Evolutionary conservation across 352 stramenopile genomes (phyloP).

Genomic region (Globisporangium spinosum): DNA sequence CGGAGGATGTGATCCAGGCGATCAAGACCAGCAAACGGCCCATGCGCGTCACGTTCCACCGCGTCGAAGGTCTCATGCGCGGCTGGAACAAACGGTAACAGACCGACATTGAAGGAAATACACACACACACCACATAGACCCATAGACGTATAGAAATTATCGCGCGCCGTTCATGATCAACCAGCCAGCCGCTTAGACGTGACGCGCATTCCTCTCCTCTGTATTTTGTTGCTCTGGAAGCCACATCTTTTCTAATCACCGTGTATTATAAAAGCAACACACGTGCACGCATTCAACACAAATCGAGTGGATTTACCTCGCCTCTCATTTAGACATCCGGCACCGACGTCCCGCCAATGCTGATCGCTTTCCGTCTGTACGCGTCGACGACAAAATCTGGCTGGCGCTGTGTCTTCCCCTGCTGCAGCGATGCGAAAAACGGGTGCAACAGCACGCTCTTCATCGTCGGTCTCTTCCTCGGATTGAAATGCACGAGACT

Average conservation of each 20-base stretch:
- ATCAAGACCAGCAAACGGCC: slow-evolving; percentile 56
- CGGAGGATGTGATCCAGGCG: slow-evolving; percentile 41
- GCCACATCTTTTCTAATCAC: background rate
- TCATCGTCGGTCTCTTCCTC: slow-evolving; percentile 55
- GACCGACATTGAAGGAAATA: background rate
- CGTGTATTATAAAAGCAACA: slow-evolving; percentile 2
- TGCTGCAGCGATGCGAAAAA: slow-evolving; percentile 50
- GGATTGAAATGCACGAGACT: slow-evolving; percentile 65
- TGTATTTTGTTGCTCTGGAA: background rate
- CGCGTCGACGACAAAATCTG: slow-evolving; percentile 58
- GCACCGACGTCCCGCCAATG: slow-evolving; percentile 18
- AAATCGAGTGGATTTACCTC: background rate
- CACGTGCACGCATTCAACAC: background rate
- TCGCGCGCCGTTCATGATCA: background rate
- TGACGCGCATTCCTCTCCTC: background rate
- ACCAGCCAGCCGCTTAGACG: background rate
- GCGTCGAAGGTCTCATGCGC: slow-evolving; percentile 76
- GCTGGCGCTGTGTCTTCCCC: slow-evolving; percentile 7
- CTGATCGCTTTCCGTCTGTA: slow-evolving; percentile 26
- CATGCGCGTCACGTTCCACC: slow-evolving; percentile 63
- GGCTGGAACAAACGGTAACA: slow-evolving; percentile 37
- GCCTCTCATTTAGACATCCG: slow-evolving; percentile 31
- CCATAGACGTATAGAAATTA: slow-evolving; percentile 13
- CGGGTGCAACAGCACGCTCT: slow-evolving; percentile 52
- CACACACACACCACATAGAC: slow-evolving; percentile 3